phyloP scores from a whole-genome alignment of 2,329 filamentous ascomycete genomes.

The Colletotrichum filicis region DNA sequence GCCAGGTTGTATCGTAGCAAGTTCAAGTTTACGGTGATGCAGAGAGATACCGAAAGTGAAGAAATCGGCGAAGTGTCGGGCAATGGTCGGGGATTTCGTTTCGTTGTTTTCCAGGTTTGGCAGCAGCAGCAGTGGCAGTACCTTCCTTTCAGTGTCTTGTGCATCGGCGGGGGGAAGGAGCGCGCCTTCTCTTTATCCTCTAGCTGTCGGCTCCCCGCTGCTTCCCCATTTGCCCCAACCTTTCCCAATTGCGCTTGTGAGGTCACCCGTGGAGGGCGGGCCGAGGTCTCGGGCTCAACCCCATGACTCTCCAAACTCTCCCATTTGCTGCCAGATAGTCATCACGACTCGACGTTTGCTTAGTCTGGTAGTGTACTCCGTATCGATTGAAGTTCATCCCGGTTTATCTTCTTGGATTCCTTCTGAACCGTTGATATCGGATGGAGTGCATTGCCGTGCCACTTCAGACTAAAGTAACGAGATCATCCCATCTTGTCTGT shows the following conservation, averaged over 20 bases:
- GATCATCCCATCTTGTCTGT: slow-evolving; percentile 12
- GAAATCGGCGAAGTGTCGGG: slow-evolving; percentile 23
- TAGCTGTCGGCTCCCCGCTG: slow-evolving; percentile 5
- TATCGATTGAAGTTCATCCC: neutral
- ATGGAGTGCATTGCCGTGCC: neutral
- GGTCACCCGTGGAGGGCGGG: slow-evolving; percentile 20
- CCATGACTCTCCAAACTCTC: slow-evolving; percentile 17
- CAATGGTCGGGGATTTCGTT: slow-evolving; percentile 15
- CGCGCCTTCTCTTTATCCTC: slow-evolving; percentile 28
- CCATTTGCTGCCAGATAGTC: neutral
- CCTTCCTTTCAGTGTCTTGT: neutral
- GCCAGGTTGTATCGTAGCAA: no score
- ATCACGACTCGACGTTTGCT: slow-evolving; percentile 10
- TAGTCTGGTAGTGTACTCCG: neutral
- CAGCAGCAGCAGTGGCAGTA: neutral
- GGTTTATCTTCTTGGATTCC: neutral
- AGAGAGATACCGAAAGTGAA: slow-evolving; percentile 9
- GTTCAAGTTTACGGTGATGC: no score
- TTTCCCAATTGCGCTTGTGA: slow-evolving; percentile 8
- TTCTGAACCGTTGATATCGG: neutral
- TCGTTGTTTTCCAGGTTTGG: neutral
- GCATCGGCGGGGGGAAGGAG: slow-evolving; percentile 8
- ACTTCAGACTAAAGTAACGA: neutral
- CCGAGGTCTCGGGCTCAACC: slow-evolving; percentile 22
- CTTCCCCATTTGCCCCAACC: neutral